phyloP scores from a whole-genome alignment of 768 basidiomycete genomes.

The Exidia glandulosa region DNA sequence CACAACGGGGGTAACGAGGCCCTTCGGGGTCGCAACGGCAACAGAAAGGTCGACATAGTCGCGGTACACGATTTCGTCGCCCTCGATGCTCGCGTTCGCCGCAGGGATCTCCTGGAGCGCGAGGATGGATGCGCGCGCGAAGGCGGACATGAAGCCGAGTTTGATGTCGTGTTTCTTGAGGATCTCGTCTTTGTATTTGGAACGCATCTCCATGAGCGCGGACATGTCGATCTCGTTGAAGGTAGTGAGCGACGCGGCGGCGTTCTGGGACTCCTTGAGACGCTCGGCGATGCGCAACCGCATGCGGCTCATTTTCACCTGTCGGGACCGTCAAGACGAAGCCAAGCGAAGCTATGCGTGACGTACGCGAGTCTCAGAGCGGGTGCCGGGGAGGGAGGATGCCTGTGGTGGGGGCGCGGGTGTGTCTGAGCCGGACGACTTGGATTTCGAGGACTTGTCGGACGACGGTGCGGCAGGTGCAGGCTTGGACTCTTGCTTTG shows the following conservation, averaged over 20 bases:
- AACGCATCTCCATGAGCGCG: slow-evolving; percentile 83
- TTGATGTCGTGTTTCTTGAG: slow-evolving; percentile 91
- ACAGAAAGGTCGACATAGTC: slow-evolving; percentile 92
- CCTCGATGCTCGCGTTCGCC: slow-evolving; percentile 91
- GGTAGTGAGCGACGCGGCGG: slow-evolving; percentile 91
- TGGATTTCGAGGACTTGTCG: slow-evolving; percentile 27
- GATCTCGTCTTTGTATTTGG: slow-evolving; percentile 85
- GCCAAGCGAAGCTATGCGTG: background rate
- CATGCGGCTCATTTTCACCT: slow-evolving; percentile 99
- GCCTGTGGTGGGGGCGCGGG: slow-evolving; percentile 22
- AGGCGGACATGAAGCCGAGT: slow-evolving; percentile 97
- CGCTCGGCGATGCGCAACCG: slow-evolving; percentile 93
- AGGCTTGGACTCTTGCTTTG: slow-evolving; percentile 8
- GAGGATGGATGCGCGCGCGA: slow-evolving; percentile 75
- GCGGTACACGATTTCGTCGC: slow-evolving; percentile 84
- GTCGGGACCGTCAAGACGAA: background rate
- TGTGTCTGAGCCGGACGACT: slow-evolving; percentile 1
- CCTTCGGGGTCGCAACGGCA: slow-evolving; percentile 95
- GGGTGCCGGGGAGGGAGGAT: slow-evolving; percentile 30
- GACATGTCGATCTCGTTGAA: slow-evolving; percentile 99
- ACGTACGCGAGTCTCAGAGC: slow-evolving; percentile 78
- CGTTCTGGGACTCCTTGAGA: slow-evolving; percentile 95
- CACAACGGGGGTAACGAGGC: slow-evolving; percentile 91
- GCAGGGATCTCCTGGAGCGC: slow-evolving; percentile 86
- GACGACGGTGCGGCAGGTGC: slow-evolving; percentile 40